phyloP scores from a whole-genome alignment of 2,329 filamentous ascomycete species.

The Cladosporium cucumerinum region DNA sequence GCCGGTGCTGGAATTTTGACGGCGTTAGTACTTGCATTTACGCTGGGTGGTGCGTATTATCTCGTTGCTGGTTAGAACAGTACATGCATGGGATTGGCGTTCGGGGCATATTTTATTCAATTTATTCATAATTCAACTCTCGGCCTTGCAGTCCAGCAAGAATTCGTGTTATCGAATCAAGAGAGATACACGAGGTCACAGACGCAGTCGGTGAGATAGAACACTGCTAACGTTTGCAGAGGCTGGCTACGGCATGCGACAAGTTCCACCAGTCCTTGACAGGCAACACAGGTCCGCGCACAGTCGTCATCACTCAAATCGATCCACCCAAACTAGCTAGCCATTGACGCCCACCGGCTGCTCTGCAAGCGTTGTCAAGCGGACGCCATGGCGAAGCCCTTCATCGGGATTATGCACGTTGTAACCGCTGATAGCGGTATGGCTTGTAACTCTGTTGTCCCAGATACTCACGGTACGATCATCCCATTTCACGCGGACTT shows the following conservation, averaged over 20 bases:
- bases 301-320: background rate
- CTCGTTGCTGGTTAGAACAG: background rate
- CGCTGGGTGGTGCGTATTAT: conserved; percentile 11
- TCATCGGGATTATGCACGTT: background rate
- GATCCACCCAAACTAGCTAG: background rate
- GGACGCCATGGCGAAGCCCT: background rate
- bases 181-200: background rate
- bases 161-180: background rate
- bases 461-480: conserved; percentile 24
- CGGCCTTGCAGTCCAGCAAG: background rate
- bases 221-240: background rate
- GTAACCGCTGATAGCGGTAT: background rate
- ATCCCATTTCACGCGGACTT: conserved; percentile 21
- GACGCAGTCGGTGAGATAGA: background rate
- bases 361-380: background rate
- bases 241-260: background rate
- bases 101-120: background rate
- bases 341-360: background rate
- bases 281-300: background rate
- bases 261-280: background rate
- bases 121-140: background rate
- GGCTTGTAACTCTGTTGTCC: conserved; percentile 24
- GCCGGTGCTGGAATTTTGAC: conserved; percentile 57
- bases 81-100: background rate
- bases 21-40: conserved; percentile 10